A percentile compares a stretch with the other conserved stretches of the same genome.
Evolutionary conservation across 192 early-diverging fungal species (phyloP).

Genomic region (Backusella westeae): DNA sequence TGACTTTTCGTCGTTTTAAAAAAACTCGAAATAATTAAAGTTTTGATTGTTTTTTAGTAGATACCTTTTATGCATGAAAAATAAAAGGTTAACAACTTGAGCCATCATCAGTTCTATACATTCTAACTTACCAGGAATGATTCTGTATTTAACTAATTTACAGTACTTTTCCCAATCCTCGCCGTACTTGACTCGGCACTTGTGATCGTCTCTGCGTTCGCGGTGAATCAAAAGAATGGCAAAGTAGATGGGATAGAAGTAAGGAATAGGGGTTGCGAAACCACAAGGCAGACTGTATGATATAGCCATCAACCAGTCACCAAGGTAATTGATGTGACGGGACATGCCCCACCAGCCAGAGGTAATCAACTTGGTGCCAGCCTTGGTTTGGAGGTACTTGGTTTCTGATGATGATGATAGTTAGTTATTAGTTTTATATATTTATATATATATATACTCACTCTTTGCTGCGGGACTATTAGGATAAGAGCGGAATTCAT

Average conservation of each 20-base stretch:
- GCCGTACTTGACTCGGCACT: constrained; percentile 91
- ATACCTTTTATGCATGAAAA: not conserved
- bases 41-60: not conserved
- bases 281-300: constrained; percentile 90
- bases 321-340: constrained; percentile 92
- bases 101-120: too few species aligned
- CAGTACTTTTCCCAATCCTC: constrained; percentile 92
- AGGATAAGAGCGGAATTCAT: constrained; percentile 79
- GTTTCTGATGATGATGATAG: constrained; percentile 42
- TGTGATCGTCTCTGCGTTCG: constrained; percentile 83
- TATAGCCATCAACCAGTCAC: constrained; percentile 92
- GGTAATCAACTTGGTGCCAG: constrained; percentile 78
- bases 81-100: not conserved
- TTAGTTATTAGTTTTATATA: too few species aligned
- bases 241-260: constrained; percentile 95
- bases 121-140: constrained; percentile 66
- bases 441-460: constrained; percentile 14
- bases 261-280: constrained; percentile 77
- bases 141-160: constrained; percentile 73
- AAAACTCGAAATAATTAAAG: not conserved
- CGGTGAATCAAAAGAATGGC: constrained; percentile 88
- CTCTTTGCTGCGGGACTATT: constrained; percentile 51
- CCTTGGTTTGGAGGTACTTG: constrained; percentile 81
- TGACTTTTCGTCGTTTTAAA: too few species aligned
- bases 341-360: constrained; percentile 96